phyloP scores from a whole-genome alignment of 352 stramenopile genomes.

The Phytophthora pinifolia region DNA sequence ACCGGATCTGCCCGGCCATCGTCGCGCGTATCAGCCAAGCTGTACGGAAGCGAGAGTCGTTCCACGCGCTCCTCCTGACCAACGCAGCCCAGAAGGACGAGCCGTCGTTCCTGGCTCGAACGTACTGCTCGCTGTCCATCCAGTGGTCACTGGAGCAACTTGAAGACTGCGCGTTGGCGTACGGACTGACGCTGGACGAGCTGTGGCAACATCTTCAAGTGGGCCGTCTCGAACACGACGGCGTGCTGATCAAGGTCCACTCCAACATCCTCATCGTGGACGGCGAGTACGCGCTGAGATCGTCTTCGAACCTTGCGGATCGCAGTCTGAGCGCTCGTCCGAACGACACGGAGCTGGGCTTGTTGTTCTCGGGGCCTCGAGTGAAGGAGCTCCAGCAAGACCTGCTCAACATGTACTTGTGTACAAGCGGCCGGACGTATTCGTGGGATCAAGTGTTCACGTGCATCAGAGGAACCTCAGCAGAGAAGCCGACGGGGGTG shows the following conservation, averaged over 20 bases:
- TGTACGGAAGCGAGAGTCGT: conserved; percentile 33
- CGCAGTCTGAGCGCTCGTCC: conserved; percentile 68
- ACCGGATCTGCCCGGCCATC: conserved; percentile 68
- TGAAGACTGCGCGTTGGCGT: conserved; percentile 45
- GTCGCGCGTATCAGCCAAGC: conserved; percentile 51
- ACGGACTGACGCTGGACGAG: conserved; percentile 41
- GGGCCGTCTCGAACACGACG: conserved; percentile 42
- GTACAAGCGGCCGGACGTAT: conserved; percentile 32
- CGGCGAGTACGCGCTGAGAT: conserved; percentile 64
- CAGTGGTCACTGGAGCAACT: conserved; percentile 80
- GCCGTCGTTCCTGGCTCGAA: conserved; percentile 66
- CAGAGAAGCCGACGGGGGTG: conserved; percentile 28
- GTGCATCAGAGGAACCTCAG: conserved; percentile 7
- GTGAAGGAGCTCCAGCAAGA: conserved; percentile 60
- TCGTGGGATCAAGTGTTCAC: conserved; percentile 35
- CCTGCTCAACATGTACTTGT: conserved; percentile 71
- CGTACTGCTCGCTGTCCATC: conserved; percentile 77
- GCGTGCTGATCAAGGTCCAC: conserved; percentile 72
- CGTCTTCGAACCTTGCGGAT: conserved; percentile 76
- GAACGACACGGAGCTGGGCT: conserved; percentile 69
- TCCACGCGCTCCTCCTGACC: conserved; percentile 68
- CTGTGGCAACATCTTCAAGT: conserved; percentile 53
- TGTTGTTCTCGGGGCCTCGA: conserved; percentile 49
- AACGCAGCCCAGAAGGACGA: conserved; percentile 80
- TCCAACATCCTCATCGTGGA: conserved; percentile 82